Evolutionary conservation across 495 filamentous ascomycete genomes (phyloP).

Genomic region (Aspergillus panamensis): DNA sequence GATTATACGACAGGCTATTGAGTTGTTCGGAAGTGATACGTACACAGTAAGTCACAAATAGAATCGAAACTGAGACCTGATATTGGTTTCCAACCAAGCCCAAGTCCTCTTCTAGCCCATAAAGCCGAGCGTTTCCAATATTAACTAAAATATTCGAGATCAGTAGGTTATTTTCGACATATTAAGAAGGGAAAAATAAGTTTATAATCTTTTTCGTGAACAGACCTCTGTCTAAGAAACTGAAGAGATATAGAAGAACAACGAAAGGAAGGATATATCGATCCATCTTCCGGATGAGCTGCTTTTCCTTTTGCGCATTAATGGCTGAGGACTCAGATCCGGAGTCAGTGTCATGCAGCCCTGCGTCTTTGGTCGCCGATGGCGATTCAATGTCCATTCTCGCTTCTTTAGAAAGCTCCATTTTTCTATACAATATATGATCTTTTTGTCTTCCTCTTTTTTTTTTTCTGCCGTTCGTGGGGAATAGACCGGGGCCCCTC

Average conservation of each 20-base stretch:
- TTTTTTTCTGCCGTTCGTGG: neutral
- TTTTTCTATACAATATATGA: neutral
- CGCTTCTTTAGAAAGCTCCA: conserved; percentile 5
- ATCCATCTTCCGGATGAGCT: conserved; percentile 54
- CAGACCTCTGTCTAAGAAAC: conserved; percentile 60
- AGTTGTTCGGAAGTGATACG: conserved; percentile 12
- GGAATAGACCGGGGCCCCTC: conserved; percentile 2
- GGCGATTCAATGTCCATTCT: conserved; percentile 21
- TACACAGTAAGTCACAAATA: conserved; percentile 68
- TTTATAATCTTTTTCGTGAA: conserved; percentile 9
- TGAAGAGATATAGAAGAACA: conserved; percentile 59
- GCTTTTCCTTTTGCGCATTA: conserved; percentile 43
- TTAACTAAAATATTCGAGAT: conserved; percentile 52
- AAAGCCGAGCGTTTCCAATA: conserved; percentile 73
- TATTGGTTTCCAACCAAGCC: conserved; percentile 60
- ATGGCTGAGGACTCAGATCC: conserved; percentile 26
- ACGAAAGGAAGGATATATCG: conserved; percentile 57
- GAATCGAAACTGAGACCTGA: conserved; percentile 64
- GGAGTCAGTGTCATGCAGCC: conserved; percentile 1
- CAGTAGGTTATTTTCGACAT: neutral
- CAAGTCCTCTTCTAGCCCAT: conserved; percentile 65
- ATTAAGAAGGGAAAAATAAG: no score
- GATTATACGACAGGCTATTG: conserved; percentile 2
- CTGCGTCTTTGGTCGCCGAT: neutral
- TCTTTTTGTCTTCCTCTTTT: neutral